A percentile compares a stretch with the other conserved stretches of the same genome.
Conservation (phyloP, 2,329 filamentous ascomycete species). For the Trichoderma semiorbis region DNA sequence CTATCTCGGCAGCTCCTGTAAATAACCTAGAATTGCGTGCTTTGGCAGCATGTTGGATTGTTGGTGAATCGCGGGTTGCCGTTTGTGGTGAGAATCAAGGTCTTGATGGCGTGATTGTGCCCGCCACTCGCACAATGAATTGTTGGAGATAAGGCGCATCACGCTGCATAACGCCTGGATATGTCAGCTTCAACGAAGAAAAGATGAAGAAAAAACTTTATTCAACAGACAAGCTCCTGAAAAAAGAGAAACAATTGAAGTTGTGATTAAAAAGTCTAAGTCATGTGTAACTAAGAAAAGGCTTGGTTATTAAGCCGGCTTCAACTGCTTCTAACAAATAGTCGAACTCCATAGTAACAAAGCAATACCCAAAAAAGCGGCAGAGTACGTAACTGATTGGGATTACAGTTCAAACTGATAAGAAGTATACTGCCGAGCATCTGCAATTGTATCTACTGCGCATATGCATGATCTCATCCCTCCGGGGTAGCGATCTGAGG, state of each 20-base stretch:
- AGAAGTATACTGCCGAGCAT: background rate
- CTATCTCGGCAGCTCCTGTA: background rate
- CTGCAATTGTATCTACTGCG: background rate
- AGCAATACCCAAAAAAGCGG: background rate
- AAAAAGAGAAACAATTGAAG: background rate
- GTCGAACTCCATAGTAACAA: background rate
- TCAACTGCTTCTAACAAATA: background rate
- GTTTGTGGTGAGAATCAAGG: conserved; percentile 6
- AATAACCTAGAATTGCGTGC: conserved; percentile 2
- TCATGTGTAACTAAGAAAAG: background rate
- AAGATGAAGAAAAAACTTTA: background rate
- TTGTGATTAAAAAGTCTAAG: background rate
- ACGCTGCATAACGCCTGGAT: background rate
- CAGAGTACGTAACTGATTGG: background rate
- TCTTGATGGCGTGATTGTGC: conserved; percentile 15
- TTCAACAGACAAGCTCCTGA: background rate
- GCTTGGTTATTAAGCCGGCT: background rate
- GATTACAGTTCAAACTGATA: background rate
- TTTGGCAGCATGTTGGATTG: background rate
- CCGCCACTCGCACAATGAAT: conserved; percentile 14
- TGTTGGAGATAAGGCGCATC: background rate
- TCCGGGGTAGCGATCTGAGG: background rate
- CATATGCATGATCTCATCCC: conserved; percentile 6
- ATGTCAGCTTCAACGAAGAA: background rate
- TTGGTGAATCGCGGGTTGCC: background rate